Evolutionary conservation across 345 rosid genomes (phyloP).

Genomic region (Pelargonium nanum): DNA sequence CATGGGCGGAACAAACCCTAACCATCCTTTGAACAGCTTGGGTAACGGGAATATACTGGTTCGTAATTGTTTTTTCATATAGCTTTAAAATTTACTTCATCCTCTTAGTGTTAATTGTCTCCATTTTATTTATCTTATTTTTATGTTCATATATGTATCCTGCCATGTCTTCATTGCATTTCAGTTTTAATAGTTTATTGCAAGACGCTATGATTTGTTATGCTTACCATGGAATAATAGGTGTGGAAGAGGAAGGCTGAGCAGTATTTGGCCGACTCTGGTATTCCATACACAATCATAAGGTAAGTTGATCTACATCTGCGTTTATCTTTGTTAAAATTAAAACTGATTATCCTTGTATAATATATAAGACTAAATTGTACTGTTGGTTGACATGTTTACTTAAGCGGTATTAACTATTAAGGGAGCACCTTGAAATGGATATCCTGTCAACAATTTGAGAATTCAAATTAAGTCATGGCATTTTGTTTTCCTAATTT

Average conservation of each 20-base stretch:
- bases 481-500: neutral
- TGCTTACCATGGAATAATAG: conserved; percentile 23
- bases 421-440: too few relatives aligned
- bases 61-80: conserved; percentile 10
- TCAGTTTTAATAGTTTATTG: neutral
- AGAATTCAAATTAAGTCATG: neutral
- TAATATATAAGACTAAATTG: neutral
- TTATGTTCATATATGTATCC: neutral
- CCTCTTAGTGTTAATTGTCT: neutral
- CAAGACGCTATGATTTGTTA: neutral
- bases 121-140: neutral
- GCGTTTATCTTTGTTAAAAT: too few relatives aligned
- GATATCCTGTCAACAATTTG: too few relatives aligned
- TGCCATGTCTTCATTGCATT: neutral
- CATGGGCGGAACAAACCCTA: conserved; percentile 83
- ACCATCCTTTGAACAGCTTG: conserved; percentile 72
- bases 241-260: conserved; percentile 99
- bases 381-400: neutral
- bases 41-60: conserved; percentile 95
- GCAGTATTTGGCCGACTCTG: conserved; percentile 90
- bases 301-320: conserved; percentile 31
- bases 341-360: too few relatives aligned
- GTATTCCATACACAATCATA: conserved; percentile 87
- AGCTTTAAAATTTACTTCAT: neutral
- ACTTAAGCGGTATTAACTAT: neutral